Base-by-base conservation (phyloP, 1,284 basidiomycete species). In the Microbotryum saponariae region DNA sequence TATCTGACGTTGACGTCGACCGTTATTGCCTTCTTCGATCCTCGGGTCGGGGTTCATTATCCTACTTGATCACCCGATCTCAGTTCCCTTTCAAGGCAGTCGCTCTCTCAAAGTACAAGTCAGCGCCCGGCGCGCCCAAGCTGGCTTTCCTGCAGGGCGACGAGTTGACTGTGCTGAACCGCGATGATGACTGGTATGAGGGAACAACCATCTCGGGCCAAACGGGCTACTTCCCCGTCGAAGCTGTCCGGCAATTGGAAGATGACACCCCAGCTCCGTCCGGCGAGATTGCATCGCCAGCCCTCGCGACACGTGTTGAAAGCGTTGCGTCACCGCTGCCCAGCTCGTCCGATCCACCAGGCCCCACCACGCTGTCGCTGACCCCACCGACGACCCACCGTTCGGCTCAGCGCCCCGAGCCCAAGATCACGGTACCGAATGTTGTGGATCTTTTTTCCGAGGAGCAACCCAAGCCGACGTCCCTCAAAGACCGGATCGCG, bases 401-500 rank as follows among this genome's bases (percentile, higher is more conserved):
- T n/a, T 51, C 27, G 7, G n/a, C 29, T 10, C 64, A 29, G 25
- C 51, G 21, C n/a, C 58, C 37, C 18, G 65, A 16, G 37, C 61
- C 21, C 45, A 48, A 59, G 44, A 63, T 18, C 31, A 23, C 58
- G 10, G 25, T 55, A 18, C 23, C 56, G n/a, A 37, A 18, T 6
- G 45, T 51, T 44, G 18, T 52, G 14, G 53, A 50, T 33, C 31
- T 58, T 2, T 12, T 58, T 55, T 16, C 58, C 16, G 33, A 37
- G 3, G 52, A 51, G 9, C 58, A 51, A 21, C 62, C 56, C 51
- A 68, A 66, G 53, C 62, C 67, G 20, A 54, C 54, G 16, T 73
- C 75, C 1, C 74, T 78, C 71, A 76, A 76, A 61, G 76, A 77
- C 54, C 74, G 76, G 6, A 69, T 79, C 25, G 77, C 77, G 1